These are phyloP conservation scores for Seminavis robusta DNA, from an alignment of 108 stramenopile genomes.

Conservation along the genomic window DNA sequence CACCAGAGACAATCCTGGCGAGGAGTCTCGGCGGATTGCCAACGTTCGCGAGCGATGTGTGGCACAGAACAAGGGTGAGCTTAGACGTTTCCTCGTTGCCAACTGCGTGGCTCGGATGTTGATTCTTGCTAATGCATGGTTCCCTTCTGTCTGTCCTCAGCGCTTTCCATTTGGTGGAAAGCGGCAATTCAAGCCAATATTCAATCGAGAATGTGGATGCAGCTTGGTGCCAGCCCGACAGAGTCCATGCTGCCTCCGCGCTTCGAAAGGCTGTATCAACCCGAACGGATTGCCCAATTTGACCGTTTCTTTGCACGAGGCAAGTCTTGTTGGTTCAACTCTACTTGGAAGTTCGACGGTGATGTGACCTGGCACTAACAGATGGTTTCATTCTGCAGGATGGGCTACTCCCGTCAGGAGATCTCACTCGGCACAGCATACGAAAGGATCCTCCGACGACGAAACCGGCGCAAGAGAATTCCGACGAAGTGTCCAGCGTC, in stretches of 20 bases:
- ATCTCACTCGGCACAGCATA: slow-evolving; percentile 68
- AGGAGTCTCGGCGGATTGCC: slow-evolving; percentile 27
- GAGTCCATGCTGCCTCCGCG: slow-evolving; percentile 60
- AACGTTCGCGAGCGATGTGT: slow-evolving; percentile 49
- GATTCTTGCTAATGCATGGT: no score
- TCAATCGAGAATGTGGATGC: slow-evolving; percentile 84
- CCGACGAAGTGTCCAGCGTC: background rate
- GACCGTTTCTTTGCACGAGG: slow-evolving; percentile 69
- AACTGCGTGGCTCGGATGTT: no score
- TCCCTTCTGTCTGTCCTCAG: no score
- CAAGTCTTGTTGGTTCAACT: no score
- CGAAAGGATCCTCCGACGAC: no score
- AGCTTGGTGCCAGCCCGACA: slow-evolving; percentile 44
- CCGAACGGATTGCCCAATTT: slow-evolving; percentile 59
- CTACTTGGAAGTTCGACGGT: no score
- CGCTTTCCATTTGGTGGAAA: slow-evolving; percentile 78
- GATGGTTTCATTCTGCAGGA: no score
- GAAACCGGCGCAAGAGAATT: background rate
- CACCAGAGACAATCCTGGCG: no score
- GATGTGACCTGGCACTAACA: background rate
- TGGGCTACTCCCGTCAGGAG: slow-evolving; percentile 80
- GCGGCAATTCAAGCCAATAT: slow-evolving; percentile 65
- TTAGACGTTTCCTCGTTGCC: no score
- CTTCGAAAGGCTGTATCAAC: slow-evolving; percentile 65
- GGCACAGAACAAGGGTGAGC: slow-evolving; percentile 54